Conservation (phyloP, 495 filamentous ascomycete genomes). For the Wilcoxina mikolae region DNA sequence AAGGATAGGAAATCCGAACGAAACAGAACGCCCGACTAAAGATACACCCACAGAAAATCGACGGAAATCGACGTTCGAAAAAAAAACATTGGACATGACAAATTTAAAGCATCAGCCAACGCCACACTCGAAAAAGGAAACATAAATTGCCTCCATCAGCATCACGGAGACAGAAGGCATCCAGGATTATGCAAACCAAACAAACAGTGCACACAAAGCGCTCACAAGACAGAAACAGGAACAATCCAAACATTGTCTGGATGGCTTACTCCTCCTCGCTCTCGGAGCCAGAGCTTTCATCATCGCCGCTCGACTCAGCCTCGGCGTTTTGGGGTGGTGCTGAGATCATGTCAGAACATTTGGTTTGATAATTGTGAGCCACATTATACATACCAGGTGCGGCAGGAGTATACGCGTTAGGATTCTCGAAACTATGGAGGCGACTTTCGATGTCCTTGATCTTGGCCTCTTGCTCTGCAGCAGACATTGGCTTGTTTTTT, state of each 20-base stretch:
- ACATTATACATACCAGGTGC: slow-evolving; percentile 16
- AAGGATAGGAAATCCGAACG: neutral
- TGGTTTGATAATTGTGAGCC: neutral
- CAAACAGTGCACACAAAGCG: neutral
- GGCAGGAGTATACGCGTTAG: slow-evolving; percentile 12
- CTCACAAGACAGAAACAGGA: neutral
- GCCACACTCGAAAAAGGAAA: neutral
- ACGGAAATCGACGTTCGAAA: neutral
- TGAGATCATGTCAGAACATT: neutral
- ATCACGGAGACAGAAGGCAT: neutral
- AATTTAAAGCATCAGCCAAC: neutral
- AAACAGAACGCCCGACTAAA: slow-evolving; percentile 9
- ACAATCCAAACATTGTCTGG: slow-evolving; percentile 5
- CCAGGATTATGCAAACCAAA: neutral
- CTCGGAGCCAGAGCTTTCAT: slow-evolving; percentile 27
- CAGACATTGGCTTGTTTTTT: slow-evolving; percentile 99
- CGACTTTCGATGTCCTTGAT: slow-evolving; percentile 52
- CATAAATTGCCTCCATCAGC: neutral
- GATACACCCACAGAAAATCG: neutral
- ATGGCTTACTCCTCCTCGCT: slow-evolving; percentile 25
- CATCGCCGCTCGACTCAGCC: slow-evolving; percentile 26
- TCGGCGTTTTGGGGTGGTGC: slow-evolving; percentile 18
- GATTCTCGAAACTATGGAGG: slow-evolving; percentile 25
- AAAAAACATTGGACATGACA: neutral
- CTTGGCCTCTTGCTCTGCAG: slow-evolving; percentile 74